Evolutionary conservation across 345 rosid genomes (phyloP).

Genomic region (Corymbia maculata): DNA sequence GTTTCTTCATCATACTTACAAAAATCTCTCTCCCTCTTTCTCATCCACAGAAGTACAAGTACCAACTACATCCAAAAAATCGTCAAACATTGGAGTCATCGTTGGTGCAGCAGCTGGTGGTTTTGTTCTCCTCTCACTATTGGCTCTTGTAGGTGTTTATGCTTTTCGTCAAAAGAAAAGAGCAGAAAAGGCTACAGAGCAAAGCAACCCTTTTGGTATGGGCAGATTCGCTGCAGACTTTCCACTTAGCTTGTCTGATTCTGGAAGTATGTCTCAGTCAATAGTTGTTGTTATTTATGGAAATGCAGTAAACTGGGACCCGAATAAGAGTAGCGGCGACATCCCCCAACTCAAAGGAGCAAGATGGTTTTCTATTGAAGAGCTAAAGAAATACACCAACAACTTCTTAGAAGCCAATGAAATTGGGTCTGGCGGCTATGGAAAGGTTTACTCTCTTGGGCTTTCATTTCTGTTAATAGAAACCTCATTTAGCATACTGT

Average conservation of each 20-base stretch:
- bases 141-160: slow-evolving; percentile 55
- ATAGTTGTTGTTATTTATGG: background rate
- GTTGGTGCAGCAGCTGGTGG: slow-evolving; percentile 71
- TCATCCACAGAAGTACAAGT: background rate
- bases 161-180: slow-evolving; percentile 60
- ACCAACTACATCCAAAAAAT: slow-evolving; percentile 16
- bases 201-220: slow-evolving; percentile 68
- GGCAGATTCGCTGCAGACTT: background rate
- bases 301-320: slow-evolving; percentile 63
- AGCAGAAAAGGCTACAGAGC: slow-evolving; percentile 56
- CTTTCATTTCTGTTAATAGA: background rate
- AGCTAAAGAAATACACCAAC: slow-evolving; percentile 55
- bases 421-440: slow-evolving; percentile 87
- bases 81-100: slow-evolving; percentile 32
- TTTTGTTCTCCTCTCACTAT: slow-evolving; percentile 31
- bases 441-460: slow-evolving; percentile 40
- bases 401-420: slow-evolving; percentile 62
- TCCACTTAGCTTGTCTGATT: background rate
- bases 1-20: background rate
- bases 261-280: background rate
- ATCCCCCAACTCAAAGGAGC: slow-evolving; percentile 76
- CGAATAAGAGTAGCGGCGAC: slow-evolving; percentile 38
- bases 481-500: background rate
- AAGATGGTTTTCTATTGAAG: slow-evolving; percentile 64
- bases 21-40: background rate